Evolutionary conservation across 305 asterid species (phyloP).

Genomic region (Coffea humblotiana): DNA sequence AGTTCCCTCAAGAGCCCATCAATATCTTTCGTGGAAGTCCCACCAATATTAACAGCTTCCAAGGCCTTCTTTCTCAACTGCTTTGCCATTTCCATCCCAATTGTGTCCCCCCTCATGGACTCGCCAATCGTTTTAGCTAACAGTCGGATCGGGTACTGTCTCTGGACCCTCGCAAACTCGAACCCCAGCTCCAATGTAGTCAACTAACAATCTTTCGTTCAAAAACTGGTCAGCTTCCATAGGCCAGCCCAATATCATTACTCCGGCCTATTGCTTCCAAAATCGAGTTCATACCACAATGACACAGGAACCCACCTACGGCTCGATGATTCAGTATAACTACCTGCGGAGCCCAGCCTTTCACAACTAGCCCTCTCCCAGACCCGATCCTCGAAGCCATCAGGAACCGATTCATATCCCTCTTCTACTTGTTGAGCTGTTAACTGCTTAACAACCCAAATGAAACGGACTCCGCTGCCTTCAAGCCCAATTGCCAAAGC

Average conservation of each 20-base stretch:
- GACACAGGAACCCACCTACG: constrained; percentile 63
- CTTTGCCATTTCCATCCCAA: constrained; percentile 35
- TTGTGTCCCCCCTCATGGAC: constrained; percentile 39
- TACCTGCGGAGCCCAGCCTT: constrained; percentile 74
- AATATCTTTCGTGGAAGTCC: constrained; percentile 52
- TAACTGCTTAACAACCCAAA: constrained; percentile 46
- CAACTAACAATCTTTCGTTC: constrained; percentile 50
- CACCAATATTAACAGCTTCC: constrained; percentile 49
- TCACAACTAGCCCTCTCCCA: constrained; percentile 47
- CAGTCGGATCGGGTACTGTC: constrained; percentile 50
- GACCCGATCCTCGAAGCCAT: constrained; percentile 51
- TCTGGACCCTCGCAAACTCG: constrained; percentile 47
- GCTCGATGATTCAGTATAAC: constrained; percentile 58
- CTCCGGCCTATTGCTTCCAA: constrained; percentile 54
- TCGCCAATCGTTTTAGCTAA: constrained; percentile 43
- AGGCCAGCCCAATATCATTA: constrained; percentile 67
- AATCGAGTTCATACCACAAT: constrained; percentile 82
- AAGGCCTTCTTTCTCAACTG: constrained; percentile 42
- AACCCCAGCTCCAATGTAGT: constrained; percentile 39
- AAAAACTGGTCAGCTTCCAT: constrained; percentile 84
- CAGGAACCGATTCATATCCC: constrained; percentile 47
- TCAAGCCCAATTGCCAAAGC: constrained; percentile 63
- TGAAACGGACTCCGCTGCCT: constrained; percentile 50
- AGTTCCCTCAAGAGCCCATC: constrained; percentile 42
- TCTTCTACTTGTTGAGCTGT: constrained; percentile 45